Evolutionary conservation across 306 rosid genomes (phyloP).

Genomic region (Spatholobus suberectus): DNA sequence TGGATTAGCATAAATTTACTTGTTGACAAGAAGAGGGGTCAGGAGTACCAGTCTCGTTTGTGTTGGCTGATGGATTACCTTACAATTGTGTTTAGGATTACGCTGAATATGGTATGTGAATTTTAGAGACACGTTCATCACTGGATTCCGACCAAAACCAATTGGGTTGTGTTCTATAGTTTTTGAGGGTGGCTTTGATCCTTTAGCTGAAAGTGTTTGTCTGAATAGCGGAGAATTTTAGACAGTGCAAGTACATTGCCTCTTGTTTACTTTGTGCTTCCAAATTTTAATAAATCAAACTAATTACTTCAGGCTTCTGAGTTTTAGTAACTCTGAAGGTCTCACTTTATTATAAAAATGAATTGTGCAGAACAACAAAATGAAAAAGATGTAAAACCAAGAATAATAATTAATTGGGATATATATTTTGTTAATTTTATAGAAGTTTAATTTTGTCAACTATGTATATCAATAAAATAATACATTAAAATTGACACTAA

Average conservation of each 20-base stretch:
- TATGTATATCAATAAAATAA: too few relatives aligned
- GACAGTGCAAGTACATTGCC: neutral
- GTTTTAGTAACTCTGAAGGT: neutral
- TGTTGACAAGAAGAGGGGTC: neutral
- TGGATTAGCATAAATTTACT: conserved; percentile 22
- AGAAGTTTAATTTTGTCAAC: too few relatives aligned
- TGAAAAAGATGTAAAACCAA: too few relatives aligned
- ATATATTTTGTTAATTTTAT: too few relatives aligned
- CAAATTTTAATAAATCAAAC: neutral
- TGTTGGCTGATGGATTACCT: neutral
- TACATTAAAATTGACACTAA: too few relatives aligned
- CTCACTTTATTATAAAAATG: neutral
- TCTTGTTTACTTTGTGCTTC: neutral
- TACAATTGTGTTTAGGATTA: neutral
- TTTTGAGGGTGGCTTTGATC: neutral
- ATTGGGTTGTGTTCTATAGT: neutral
- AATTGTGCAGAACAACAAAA: neutral
- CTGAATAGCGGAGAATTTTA: neutral
- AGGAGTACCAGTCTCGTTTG: neutral
- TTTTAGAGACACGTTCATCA: neutral
- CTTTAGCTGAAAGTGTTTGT: neutral
- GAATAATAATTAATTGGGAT: too few relatives aligned
- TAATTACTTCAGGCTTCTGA: neutral
- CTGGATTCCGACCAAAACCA: neutral
- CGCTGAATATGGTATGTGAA: neutral